phyloP scores from a whole-genome alignment of 2,329 filamentous ascomycete species.

The Cryphonectria radicalis region DNA sequence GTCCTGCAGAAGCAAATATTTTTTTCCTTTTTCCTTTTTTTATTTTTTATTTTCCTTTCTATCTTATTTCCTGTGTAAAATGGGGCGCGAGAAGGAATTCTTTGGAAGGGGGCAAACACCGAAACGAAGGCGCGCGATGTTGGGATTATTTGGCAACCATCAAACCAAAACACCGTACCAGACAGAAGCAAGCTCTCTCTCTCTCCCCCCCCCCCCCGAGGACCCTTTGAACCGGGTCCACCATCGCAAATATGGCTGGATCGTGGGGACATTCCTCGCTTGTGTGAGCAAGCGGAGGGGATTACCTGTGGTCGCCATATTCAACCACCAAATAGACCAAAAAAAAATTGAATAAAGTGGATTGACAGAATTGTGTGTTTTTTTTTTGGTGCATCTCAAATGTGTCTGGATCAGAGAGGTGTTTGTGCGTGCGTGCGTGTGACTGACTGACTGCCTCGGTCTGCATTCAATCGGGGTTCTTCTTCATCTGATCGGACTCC shows the following conservation, averaged over 20 bases:
- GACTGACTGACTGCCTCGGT: not conserved
- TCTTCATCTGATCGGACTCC: not conserved
- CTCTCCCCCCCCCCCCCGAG: not conserved
- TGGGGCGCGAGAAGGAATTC: slow-evolving; percentile 22
- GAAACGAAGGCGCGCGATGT: slow-evolving; percentile 18
- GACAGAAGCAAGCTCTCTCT: slow-evolving; percentile 1
- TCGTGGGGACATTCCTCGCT: slow-evolving; percentile 18
- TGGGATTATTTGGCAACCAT: slow-evolving; percentile 21
- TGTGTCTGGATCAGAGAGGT: not conserved
- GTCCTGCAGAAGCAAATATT: slow-evolving; percentile 16
- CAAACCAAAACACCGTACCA: slow-evolving; percentile 10
- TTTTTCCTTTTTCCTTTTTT: slow-evolving; percentile 14
- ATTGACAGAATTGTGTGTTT: not conserved
- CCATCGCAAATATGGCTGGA: slow-evolving; percentile 22
- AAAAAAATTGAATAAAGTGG: slow-evolving; percentile 10
- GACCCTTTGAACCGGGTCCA: slow-evolving; percentile 12
- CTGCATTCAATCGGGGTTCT: no score
- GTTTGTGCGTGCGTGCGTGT: not conserved
- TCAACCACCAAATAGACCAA: slow-evolving; percentile 6
- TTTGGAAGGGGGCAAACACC: slow-evolving; percentile 9
- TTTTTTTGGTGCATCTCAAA: not conserved
- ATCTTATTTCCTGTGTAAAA: slow-evolving; percentile 28
- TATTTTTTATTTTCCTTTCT: slow-evolving; percentile 8
- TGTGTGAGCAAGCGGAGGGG: slow-evolving; percentile 19
- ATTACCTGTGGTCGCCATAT: slow-evolving; percentile 8